Conservation (phyloP, 2,329 filamentous ascomycete genomes). For the Sporothrix variecibatus region DNA sequence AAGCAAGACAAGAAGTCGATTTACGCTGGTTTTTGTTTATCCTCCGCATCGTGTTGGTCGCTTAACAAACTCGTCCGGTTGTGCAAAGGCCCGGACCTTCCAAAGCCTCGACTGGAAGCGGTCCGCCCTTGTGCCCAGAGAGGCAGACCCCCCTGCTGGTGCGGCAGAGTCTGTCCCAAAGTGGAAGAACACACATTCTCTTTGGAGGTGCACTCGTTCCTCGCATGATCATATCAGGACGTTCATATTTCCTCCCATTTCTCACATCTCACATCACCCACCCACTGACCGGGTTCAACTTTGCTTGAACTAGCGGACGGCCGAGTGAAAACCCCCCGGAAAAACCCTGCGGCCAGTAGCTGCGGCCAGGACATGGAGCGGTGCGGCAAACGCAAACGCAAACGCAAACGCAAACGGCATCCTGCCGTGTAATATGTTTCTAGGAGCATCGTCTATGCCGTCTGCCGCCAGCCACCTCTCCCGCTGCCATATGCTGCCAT, state of each 20-base stretch:
- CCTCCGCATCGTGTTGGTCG: background rate
- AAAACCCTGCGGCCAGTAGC: background rate
- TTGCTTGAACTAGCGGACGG: too few relatives aligned
- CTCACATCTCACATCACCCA: background rate
- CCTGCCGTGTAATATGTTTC: background rate
- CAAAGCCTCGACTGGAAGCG: background rate
- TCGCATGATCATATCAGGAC: background rate
- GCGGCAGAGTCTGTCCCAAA: background rate
- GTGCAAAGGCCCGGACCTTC: constrained; percentile 18
- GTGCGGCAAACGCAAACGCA: too few relatives aligned
- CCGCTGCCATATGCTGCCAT: background rate
- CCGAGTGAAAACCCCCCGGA: background rate
- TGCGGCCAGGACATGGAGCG: background rate
- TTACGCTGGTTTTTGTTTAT: background rate
- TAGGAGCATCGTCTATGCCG: constrained; percentile 5
- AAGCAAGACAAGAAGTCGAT: background rate
- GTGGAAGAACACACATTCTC: background rate
- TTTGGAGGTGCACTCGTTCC: constrained; percentile 9
- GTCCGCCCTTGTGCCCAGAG: constrained; percentile 3
- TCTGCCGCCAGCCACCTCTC: background rate
- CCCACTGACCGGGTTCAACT: constrained; percentile 1
- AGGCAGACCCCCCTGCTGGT: background rate
- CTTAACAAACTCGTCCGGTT: background rate
- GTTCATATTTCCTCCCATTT: background rate
- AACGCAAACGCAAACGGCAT: background rate